phyloP scores from a whole-genome alignment of 2,329 filamentous ascomycete species.

The Botrytis galanthina region DNA sequence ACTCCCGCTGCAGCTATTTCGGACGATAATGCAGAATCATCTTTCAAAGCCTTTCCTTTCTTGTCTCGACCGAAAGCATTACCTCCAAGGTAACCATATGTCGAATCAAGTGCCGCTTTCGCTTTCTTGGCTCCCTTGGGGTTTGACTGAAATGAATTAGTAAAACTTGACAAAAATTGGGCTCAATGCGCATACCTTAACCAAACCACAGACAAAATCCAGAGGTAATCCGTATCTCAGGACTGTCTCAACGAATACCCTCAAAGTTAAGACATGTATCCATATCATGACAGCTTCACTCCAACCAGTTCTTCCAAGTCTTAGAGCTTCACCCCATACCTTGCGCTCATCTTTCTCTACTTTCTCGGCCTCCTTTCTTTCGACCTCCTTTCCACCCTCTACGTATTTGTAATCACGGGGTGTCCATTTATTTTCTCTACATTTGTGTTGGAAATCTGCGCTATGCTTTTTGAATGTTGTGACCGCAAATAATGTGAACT shows the following conservation, averaged over 20 bases:
- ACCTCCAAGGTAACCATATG: conserved; percentile 88
- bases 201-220: conserved; percentile 79
- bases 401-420: conserved; percentile 92
- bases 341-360: conserved; percentile 84
- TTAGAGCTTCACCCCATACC: conserved; percentile 86
- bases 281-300: conserved; percentile 95
- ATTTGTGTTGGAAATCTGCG: conserved; percentile 86
- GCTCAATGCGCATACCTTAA: conserved; percentile 62
- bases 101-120: conserved; percentile 73
- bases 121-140: conserved; percentile 79
- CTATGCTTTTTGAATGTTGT: conserved; percentile 92
- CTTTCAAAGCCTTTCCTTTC: conserved; percentile 86
- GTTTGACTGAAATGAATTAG: conserved; percentile 60
- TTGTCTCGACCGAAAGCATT: conserved; percentile 94
- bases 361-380: conserved; percentile 80
- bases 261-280: conserved; percentile 85
- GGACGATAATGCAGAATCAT: conserved; percentile 73
- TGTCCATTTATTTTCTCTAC: conserved; percentile 89
- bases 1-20: conserved; percentile 80
- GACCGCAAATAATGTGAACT: conserved; percentile 84
- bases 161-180: neutral
- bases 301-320: conserved; percentile 87
- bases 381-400: conserved; percentile 84
- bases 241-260: conserved; percentile 98
- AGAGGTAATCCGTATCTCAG: conserved; percentile 89